Evolutionary conservation across 306 rosid species (phyloP), one percentile per base, ranked within the genome.

Genomic region (Biancaea sappan): DNA sequence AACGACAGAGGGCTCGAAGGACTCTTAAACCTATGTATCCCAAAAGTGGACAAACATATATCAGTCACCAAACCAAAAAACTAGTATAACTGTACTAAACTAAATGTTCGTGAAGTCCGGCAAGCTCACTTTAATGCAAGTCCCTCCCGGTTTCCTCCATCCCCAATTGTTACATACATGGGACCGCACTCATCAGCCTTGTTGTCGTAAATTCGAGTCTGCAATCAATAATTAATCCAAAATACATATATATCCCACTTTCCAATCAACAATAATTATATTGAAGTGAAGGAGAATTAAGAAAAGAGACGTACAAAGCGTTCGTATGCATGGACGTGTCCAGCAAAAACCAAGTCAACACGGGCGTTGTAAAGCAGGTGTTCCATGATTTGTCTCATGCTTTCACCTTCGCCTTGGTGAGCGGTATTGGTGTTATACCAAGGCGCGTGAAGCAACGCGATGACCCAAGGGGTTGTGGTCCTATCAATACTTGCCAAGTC

Each of bases 301-400:
- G 10, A 6, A 8, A 29, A 1, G 2, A 10, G 32, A 28, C 0
- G 37, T 85, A 91, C 97, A 50, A 91, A 91, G 44, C 92, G 86
- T 77, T 91, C 97, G 32, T 91, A 91, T 0, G 97, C 94, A 84
- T 91, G 97, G 79, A 91, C 97, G 79, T 91, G 97, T 0, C 96
- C 93, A 0, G 91, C 74, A 58, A 91, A 91, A 61, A 91, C 92
- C 21, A 86, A 46, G 78, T 91, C 97, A 52, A 89, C 97, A 3
- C 81, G 58, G 0, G 92, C 90, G 0, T 75, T 10, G 32, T 80
- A 91, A 47, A 91, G 72, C 71, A 91, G 44, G 6, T 88, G 64
- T 35, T 91, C 97, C 92, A 91, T 80, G 14, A 84, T 84, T 15
- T 29, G 12, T 43, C 94, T 87, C 97, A 91, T 91, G 59, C 71